These are phyloP conservation scores for Saprolegnia diclina DNA, from an alignment of 352 stramenopile genomes.

Conservation along the genomic window DNA sequence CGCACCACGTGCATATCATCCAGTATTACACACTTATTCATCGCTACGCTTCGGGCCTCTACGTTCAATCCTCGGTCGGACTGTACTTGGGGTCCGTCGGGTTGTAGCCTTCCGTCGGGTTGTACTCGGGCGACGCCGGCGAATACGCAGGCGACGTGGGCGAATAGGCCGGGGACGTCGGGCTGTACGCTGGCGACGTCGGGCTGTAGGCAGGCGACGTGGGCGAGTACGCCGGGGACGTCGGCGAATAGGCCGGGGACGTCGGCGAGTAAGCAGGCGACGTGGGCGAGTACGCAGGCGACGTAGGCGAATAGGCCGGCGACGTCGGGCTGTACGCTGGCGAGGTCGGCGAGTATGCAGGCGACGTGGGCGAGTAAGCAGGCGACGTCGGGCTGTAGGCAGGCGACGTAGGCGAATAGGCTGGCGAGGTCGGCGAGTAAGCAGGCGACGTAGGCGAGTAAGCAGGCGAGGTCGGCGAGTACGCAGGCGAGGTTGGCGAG, in stretches of 20 bases:
- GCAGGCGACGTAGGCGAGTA: conserved; percentile 40
- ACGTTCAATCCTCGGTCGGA: conserved; percentile 40
- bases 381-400: conserved; percentile 60
- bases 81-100: conserved; percentile 68
- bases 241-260: conserved; percentile 85
- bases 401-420: conserved; percentile 56
- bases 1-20: too few species aligned
- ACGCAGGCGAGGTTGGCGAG: conserved; percentile 52
- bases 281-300: conserved; percentile 66
- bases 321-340: conserved; percentile 71
- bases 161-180: conserved; percentile 68
- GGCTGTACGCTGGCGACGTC: conserved; percentile 76
- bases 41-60: too few species aligned
- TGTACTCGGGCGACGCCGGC: conserved; percentile 39
- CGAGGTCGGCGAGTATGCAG: conserved; percentile 63
- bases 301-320: conserved; percentile 64
- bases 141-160: conserved; percentile 63
- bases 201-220: conserved; percentile 53
- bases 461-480: conserved; percentile 41
- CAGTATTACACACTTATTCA: not conserved
- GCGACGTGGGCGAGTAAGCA: conserved; percentile 60
- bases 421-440: conserved; percentile 60
- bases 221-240: conserved; percentile 56
- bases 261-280: conserved; percentile 84
- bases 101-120: conserved; percentile 52